Base-by-base conservation (phyloP, 2,329 filamentous ascomycete genomes). In the Dactylellina parvicollis region DNA sequence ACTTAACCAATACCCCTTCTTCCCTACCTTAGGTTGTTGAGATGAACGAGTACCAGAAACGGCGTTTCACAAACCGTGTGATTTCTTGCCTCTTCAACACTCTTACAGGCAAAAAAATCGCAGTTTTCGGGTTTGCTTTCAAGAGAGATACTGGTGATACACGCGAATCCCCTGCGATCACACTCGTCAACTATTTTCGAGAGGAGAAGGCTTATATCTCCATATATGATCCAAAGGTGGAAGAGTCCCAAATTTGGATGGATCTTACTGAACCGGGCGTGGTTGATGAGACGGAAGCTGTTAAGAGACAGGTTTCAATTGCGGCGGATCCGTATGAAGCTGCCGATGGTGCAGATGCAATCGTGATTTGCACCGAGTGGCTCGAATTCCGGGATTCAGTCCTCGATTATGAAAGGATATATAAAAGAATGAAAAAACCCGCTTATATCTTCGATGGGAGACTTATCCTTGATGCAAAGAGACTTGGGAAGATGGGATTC, bases 121-220 rank as follows among this genome's bases (percentile, higher is more conserved):
- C 88, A 1, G 83, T 93, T 1, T 84, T 93, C 4, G 91, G 91
- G 2, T 92, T 89, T 76, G 88, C 90, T 7, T 93, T 91, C 82
- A 93, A 94, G 83, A 90, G 91, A 81, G 86, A 92, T 79, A 93
- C 90, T 0, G 87, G 86, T 20, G 90, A 93, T 79, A 90, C 89
- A 3, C 85, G 90, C 36, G 90, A 92, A 79, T 88, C 86, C 44
- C 86, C 89, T 0, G 88, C 89, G 0, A 84, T 91, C 20, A 87
- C 88, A 76, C 86, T 91, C 75, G 86, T 92, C 80, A 86, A 85
- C 75, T 84, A 84, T 10, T 82, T 92, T 18, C 82, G 90, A 8
- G 85, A 88, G 73, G 89, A 92, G 78, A 83, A 84, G 26, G 86
- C 88, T 0, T 82, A 82, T 78, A 90, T 92, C 79, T 88, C 89